Base-by-base conservation (phyloP, 208 protist species). In the Angomonas deanei region DNA sequence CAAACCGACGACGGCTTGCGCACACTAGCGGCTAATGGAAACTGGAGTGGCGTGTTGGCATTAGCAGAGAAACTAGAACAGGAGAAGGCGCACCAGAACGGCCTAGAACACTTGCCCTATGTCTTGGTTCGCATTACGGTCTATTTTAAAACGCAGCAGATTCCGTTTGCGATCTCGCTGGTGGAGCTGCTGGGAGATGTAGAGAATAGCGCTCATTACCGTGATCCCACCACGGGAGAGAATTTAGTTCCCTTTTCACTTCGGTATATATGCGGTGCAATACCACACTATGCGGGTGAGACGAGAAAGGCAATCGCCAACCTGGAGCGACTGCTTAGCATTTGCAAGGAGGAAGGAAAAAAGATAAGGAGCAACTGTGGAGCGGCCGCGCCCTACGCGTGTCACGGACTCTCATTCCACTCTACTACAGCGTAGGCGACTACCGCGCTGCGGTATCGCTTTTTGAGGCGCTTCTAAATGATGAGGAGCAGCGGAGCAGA, bases 161-260 rank as follows among this genome's bases (percentile, higher is more conserved):
- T 87, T 33, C 72, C 59, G 17, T 67, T 63, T 4, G 85, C 82
- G 30, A 79, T 81, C 47, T 69, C 82, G 50, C 39, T 92, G 3
- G 52, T 95, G 17, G 79, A 86, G 31, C 64, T 57, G 10, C 74
- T 90, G 6, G 88, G 88, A 13, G 78, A 89, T 55, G 57, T 94
- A 24, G 76, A 86, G 63, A 70, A 76, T 30, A 81, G 86, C 47
- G 49, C 19, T 11, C 62, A 70, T 27, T 91, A 83, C 61, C 58
- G 72, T 0, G 64, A 87, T 58, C 74, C 82, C 3, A 54, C 34
- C 31, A 90, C 78, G 24, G 38, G 56, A 0, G 76, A 88, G 57
- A 85, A 74, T 62, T 63, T 91, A 27, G 86, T 76, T 17, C 89
- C 89, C 13, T 95, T 95, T 72, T 95, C 89, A 0, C 68, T 95